Evolutionary conservation across 2,329 filamentous ascomycete genomes (phyloP).

Genomic region (Metarhizium sp.): DNA sequence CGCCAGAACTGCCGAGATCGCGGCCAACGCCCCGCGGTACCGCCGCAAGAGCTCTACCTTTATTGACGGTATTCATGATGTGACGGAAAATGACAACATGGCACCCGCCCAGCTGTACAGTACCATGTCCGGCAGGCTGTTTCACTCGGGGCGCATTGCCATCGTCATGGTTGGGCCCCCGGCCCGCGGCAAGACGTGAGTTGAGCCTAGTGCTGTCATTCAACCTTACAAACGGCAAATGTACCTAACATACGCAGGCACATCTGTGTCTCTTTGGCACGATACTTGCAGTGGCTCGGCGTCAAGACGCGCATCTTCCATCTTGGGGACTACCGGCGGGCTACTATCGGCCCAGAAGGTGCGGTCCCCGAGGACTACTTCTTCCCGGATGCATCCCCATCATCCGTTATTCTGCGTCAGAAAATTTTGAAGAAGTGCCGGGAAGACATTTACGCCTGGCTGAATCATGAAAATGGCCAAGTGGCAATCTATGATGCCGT

Average conservation of each 20-base stretch:
- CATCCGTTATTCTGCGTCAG: constrained; percentile 86
- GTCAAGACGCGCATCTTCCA: constrained; percentile 98
- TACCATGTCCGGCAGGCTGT: constrained; percentile 92
- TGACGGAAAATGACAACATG: constrained; percentile 70
- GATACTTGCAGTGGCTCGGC: constrained; percentile 92
- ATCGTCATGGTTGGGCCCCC: constrained; percentile 95
- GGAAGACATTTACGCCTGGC: constrained; percentile 92
- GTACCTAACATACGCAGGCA: constrained; percentile 45
- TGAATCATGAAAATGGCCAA: constrained; percentile 95
- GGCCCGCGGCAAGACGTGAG: constrained; percentile 87
- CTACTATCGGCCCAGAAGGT: constrained; percentile 73
- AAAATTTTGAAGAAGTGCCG: constrained; percentile 97
- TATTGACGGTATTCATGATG: constrained; percentile 93
- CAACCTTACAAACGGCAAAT: constrained; percentile 1
- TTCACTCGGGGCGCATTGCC: constrained; percentile 93
- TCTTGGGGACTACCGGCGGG: constrained; percentile 88
- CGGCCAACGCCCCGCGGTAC: constrained; percentile 82
- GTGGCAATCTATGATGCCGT: constrained; percentile 98
- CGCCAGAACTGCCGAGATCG: constrained; percentile 76
- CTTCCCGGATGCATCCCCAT: constrained; percentile 85
- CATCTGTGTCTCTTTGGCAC: constrained; percentile 88
- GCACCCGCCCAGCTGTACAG: constrained; percentile 96
- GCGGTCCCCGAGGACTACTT: constrained; percentile 96
- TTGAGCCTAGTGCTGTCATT: constrained; percentile 9
- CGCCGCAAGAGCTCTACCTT: constrained; percentile 91